phyloP scores from a whole-genome alignment of 1,284 basidiomycete species.

The Neonothopanus nambi region DNA sequence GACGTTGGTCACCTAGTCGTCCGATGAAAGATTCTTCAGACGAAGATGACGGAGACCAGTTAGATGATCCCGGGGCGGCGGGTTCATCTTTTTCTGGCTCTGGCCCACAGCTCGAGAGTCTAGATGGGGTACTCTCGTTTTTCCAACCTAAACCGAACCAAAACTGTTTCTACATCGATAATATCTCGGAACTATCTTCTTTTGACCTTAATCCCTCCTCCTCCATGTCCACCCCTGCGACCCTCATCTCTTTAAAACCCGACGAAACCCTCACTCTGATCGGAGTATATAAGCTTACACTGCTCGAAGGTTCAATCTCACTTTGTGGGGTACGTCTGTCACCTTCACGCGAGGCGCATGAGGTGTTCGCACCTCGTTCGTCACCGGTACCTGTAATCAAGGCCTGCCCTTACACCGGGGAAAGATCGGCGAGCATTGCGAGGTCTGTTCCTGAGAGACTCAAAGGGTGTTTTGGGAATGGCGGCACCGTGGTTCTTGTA shows the following conservation, averaged over 20 bases:
- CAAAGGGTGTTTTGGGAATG: constrained; percentile 17
- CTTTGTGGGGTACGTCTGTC: constrained; percentile 50
- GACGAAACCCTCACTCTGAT: constrained; percentile 57
- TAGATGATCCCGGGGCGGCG: constrained; percentile 29
- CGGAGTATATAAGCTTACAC: constrained; percentile 53
- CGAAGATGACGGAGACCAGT: no score
- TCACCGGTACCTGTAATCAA: no score
- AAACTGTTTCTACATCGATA: constrained; percentile 51
- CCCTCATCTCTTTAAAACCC: constrained; percentile 43
- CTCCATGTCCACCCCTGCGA: constrained; percentile 20
- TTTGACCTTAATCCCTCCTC: neutral
- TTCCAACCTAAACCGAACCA: constrained; percentile 43
- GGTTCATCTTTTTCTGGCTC: no score
- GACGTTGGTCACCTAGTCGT: constrained; percentile 54
- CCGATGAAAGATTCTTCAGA: constrained; percentile 53
- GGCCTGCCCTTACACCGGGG: no score
- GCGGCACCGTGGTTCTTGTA: constrained; percentile 48
- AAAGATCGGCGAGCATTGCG: no score
- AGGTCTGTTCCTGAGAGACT: no score
- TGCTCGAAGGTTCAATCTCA: constrained; percentile 56
- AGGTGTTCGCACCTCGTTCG: constrained; percentile 43
- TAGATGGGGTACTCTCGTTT: constrained; percentile 35
- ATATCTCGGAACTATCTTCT: constrained; percentile 26
- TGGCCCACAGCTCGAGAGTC: no score
- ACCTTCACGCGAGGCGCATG: constrained; percentile 41